A percentile compares a stretch with the other conserved stretches of the same genome.
Conservation (phyloP, 768 basidiomycete species). For the Trametes cinnabarina region DNA sequence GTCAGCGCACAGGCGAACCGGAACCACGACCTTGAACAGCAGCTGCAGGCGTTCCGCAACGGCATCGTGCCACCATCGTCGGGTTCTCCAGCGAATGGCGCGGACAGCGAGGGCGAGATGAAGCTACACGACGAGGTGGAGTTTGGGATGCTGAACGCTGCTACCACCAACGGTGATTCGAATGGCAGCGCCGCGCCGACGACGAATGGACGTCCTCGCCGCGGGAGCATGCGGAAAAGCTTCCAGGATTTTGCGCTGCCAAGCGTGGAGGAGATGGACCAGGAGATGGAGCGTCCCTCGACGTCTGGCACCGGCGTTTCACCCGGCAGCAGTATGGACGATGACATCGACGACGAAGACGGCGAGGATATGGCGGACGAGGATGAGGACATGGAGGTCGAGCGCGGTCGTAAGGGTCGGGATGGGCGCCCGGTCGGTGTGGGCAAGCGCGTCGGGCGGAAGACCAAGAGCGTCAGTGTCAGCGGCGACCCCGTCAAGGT, state of each 20-base stretch:
- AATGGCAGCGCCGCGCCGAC: background rate
- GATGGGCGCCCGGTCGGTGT: slow-evolving; percentile 25
- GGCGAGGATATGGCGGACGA: slow-evolving; percentile 24
- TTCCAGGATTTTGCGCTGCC: slow-evolving; percentile 29
- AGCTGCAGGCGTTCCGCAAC: slow-evolving; percentile 49
- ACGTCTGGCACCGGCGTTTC: slow-evolving; percentile 18
- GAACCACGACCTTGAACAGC: slow-evolving; percentile 75
- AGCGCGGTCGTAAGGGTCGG: slow-evolving; percentile 28
- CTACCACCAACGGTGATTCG: background rate
- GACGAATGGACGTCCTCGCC: slow-evolving; percentile 21
- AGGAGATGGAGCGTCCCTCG: slow-evolving; percentile 20
- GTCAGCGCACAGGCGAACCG: slow-evolving; percentile 76
- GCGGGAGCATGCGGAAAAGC: slow-evolving; percentile 20
- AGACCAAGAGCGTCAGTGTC: slow-evolving; percentile 21
- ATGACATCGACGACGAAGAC: slow-evolving; percentile 13
- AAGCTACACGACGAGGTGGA: slow-evolving; percentile 30
- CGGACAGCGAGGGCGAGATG: slow-evolving; percentile 25
- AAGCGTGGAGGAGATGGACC: slow-evolving; percentile 34
- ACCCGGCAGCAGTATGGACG: slow-evolving; percentile 17
- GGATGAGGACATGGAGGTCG: slow-evolving; percentile 17
- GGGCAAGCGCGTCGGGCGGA: slow-evolving; percentile 21
- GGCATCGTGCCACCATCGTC: slow-evolving; percentile 11
- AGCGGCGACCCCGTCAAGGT: slow-evolving; percentile 21
- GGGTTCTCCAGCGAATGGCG: background rate
- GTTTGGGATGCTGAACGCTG: slow-evolving; percentile 17